phyloP scores from a whole-genome alignment of 73 alveolate species.

The Paramecium sexaurelia region DNA sequence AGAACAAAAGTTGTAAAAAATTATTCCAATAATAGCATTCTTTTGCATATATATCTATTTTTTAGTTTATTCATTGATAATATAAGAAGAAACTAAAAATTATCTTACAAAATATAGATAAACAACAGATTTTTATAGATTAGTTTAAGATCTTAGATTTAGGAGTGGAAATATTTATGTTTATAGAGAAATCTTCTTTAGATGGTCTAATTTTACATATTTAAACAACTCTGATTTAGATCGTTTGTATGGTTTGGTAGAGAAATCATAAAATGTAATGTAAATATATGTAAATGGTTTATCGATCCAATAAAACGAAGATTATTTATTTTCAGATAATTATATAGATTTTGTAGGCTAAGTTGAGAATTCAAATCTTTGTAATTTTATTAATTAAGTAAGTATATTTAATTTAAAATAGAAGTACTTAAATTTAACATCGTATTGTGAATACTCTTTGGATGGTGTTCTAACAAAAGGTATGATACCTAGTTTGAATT shows the following conservation, averaged over 20 bases:
- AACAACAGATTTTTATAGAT: conserved; percentile 39
- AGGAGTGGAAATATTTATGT: conserved; percentile 40
- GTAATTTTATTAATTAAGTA: neutral
- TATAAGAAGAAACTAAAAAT: neutral
- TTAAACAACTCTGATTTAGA: neutral
- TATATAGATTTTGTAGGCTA: neutral
- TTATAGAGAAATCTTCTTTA: conserved; percentile 5
- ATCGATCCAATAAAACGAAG: neutral
- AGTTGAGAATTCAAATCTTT: neutral
- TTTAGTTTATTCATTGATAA: neutral
- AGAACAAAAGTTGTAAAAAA: neutral
- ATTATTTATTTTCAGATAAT: neutral
- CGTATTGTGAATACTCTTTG: neutral
- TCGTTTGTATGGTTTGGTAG: neutral
- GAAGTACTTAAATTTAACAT: neutral
- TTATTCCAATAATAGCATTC: neutral
- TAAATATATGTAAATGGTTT: neutral
- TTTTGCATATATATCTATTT: neutral
- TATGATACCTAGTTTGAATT: conserved; percentile 26
- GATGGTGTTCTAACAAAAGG: neutral
- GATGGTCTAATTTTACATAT: conserved; percentile 51
- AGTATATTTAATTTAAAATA: neutral
- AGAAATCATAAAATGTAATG: neutral
- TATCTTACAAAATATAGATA: neutral
- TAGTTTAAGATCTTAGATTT: conserved; percentile 30